Percentiles rank a stretch among this genome's conserved stretches.
These are phyloP conservation scores for Pilatotrama ljubarskyi DNA, from an alignment of 768 basidiomycete genomes.

Conservation along the genomic window DNA sequence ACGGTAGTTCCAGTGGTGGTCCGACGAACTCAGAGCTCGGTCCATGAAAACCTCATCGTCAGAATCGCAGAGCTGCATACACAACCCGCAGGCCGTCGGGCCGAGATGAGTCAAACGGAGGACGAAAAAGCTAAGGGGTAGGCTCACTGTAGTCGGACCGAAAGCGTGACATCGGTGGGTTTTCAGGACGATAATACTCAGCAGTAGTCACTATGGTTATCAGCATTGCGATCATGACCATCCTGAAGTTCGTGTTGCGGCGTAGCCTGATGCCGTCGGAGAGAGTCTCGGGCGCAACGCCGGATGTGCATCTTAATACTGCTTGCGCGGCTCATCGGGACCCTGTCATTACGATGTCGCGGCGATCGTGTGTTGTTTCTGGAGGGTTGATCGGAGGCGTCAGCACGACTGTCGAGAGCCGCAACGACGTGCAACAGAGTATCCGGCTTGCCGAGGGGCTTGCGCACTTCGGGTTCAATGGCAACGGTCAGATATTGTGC, in stretches of 20 bases:
- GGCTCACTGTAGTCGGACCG: no score
- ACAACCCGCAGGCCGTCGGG: not conserved
- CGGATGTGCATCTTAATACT: no score
- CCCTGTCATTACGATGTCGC: not conserved
- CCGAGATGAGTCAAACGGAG: constrained; percentile 3
- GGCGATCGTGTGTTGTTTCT: not conserved
- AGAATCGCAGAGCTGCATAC: not conserved
- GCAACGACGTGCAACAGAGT: not conserved
- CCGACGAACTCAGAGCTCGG: no score
- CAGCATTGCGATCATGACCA: not conserved
- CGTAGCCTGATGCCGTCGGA: no score
- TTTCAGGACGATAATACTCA: no score
- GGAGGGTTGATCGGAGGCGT: not conserved
- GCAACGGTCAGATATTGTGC: not conserved
- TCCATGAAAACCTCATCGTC: not conserved
- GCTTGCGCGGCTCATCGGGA: not conserved
- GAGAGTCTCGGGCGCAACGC: no score
- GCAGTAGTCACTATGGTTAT: no score
- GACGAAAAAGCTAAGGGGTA: not conserved
- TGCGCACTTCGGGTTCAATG: not conserved
- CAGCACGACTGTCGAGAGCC: not conserved
- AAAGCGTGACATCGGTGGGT: no score
- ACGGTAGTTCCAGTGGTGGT: no score
- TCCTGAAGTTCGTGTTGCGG: no score
- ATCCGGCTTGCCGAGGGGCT: not conserved